Conservation (phyloP, 2,329 filamentous ascomycete species). For the Pseudocercospora ulei region DNA sequence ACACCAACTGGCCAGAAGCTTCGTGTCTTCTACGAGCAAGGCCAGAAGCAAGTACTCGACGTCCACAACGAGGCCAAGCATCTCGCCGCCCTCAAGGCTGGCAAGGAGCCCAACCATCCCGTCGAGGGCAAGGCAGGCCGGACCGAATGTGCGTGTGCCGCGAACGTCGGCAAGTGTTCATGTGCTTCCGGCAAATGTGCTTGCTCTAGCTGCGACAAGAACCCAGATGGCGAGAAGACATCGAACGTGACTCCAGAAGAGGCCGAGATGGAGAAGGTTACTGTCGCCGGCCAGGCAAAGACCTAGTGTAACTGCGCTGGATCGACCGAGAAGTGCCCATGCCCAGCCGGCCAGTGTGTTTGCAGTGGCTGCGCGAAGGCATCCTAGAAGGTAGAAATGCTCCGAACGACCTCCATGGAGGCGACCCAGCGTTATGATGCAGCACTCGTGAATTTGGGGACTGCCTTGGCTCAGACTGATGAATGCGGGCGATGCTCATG, state of each 20-base stretch:
- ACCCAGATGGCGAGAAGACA: slow-evolving; percentile 32
- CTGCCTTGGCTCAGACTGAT: neutral
- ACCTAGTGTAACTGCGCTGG: slow-evolving; percentile 46
- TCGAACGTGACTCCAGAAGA: slow-evolving; percentile 27
- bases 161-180: slow-evolving; percentile 38
- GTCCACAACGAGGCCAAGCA: slow-evolving; percentile 86
- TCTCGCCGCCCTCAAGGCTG: slow-evolving; percentile 76
- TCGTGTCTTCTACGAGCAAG: slow-evolving; percentile 74
- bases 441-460: neutral
- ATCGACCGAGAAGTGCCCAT: slow-evolving; percentile 40
- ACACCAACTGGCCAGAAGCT: slow-evolving; percentile 84
- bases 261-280: slow-evolving; percentile 43
- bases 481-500: neutral
- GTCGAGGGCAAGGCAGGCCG: slow-evolving; percentile 35
- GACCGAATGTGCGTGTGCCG: slow-evolving; percentile 42
- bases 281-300: slow-evolving; percentile 40
- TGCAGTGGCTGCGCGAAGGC: slow-evolving; percentile 42
- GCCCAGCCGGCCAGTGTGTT: slow-evolving; percentile 42
- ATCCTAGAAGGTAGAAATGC: slow-evolving; percentile 18
- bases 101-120: slow-evolving; percentile 38
- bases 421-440: neutral
- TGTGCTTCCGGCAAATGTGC: slow-evolving; percentile 42
- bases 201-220: slow-evolving; percentile 42
- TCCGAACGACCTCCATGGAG: neutral
- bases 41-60: slow-evolving; percentile 82